phyloP scores from a whole-genome alignment of 805 yeast genomes.

The Yamadazyma tumulicola region DNA sequence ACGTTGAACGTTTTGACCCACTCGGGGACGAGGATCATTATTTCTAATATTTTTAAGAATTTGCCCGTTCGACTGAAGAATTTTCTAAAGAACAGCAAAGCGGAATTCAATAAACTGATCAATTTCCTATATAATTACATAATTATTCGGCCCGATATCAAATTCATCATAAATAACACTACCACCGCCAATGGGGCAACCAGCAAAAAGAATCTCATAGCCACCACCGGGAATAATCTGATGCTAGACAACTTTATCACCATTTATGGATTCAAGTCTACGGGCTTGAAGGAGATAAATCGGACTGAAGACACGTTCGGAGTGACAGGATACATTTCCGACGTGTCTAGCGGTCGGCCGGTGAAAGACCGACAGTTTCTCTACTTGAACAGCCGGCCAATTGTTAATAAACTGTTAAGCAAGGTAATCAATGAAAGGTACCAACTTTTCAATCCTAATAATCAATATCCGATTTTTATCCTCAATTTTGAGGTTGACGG shows the following conservation, averaged over 20 bases:
- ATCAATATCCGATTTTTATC: constrained; percentile 70
- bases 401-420: constrained; percentile 49
- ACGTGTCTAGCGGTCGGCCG: constrained; percentile 60
- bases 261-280: constrained; percentile 68
- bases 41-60: constrained; percentile 58
- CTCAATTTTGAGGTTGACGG: constrained; percentile 56
- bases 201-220: constrained; percentile 53
- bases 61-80: constrained; percentile 84
- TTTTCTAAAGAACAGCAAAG: constrained; percentile 59
- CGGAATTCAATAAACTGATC: constrained; percentile 72
- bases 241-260: constrained; percentile 53
- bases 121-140: constrained; percentile 64
- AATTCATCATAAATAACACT: constrained; percentile 56
- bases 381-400: constrained; percentile 76
- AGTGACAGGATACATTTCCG: constrained; percentile 66
- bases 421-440: constrained; percentile 72
- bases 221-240: constrained; percentile 49
- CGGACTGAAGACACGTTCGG: constrained; percentile 23
- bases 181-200: constrained; percentile 9
- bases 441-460: constrained; percentile 65
- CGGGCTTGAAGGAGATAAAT: constrained; percentile 54
- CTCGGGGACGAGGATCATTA: constrained; percentile 62
- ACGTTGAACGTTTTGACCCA: constrained; percentile 42
- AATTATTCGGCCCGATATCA: constrained; percentile 53
- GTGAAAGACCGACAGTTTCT: constrained; percentile 72